Base-by-base conservation (phyloP, 306 rosid genomes). In the Hippophae gyantsensis region DNA sequence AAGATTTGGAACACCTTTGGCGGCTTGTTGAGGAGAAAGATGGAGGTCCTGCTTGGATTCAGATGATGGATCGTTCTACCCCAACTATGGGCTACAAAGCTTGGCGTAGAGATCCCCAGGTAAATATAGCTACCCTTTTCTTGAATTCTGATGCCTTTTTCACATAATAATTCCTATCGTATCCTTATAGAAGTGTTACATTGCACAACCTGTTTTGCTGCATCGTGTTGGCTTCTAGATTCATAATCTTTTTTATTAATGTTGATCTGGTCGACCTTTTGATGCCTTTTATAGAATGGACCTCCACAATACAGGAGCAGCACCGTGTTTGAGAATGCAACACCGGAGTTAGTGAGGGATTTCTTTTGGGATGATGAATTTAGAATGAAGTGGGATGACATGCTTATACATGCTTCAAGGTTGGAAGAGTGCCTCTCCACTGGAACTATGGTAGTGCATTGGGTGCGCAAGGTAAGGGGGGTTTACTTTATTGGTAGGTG, bases 21-120 rank as follows among this genome's bases (percentile, higher is more conserved):
- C 73, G 70, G 63, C 77, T 76, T n/a, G 77, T 82, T 14, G 82
- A 79, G 54, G 81, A 72, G 57, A 85, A 74, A 65, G 96, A 92
- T 62, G 96, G 81, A 9, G 98, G 95, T 3, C 96, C 93, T 8
- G 66, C 89, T 8, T 92, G 98, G 98, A 78, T 83, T 73, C 83
- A 81, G 81, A 88, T 92, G 95, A 92, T 92, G 98, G 95, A 92
- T 63, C 85, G 89, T 56, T 81, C 96, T 57, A 85, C 89, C 52
- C 62, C 82, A 5, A 79, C 64, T 45, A 87, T 92, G 95, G 66
- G 74, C 27, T 92, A 81, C 48, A 87, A 82, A 76, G 96, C 98
- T 1, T 82, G 84, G 84, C 78, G 84, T 6, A 76, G 81, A 58
- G 84, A 78, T 67, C 82, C 66, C 38, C 71, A 60, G 84, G 84